Percentiles rank a stretch among this genome's conserved stretches.
Evolutionary conservation across 352 stramenopile genomes (phyloP).

Genomic region (Pythium coloratum): DNA sequence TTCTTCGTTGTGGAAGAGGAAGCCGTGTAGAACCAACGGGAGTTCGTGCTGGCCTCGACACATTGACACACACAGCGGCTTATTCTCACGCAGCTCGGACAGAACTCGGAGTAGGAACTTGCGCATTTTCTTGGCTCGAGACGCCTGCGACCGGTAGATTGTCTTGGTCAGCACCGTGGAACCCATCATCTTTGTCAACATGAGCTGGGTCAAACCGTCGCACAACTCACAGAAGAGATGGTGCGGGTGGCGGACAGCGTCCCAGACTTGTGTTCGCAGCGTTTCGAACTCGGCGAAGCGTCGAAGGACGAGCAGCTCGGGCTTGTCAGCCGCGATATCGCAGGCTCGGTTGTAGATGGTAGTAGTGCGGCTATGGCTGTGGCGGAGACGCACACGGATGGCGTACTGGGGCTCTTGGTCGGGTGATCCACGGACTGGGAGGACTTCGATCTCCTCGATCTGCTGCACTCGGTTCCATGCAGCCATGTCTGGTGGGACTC

Average conservation of each 20-base stretch:
- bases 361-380: slow-evolving; percentile 10
- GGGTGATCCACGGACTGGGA: background rate
- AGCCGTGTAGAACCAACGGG: slow-evolving; percentile 12
- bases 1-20: too few relatives aligned
- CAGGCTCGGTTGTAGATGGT: slow-evolving; percentile 6
- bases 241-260: slow-evolving; percentile 30
- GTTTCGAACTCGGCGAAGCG: slow-evolving; percentile 51
- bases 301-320: slow-evolving; percentile 54
- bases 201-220: slow-evolving; percentile 26
- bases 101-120: slow-evolving; percentile 12
- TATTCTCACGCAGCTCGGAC: slow-evolving; percentile 6
- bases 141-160: slow-evolving; percentile 4
- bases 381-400: slow-evolving; percentile 5
- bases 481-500: slow-evolving; percentile 5
- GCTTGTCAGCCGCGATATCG: background rate
- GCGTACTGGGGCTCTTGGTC: background rate
- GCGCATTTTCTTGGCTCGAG: slow-evolving; percentile 18
- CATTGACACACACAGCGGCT: background rate
- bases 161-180: slow-evolving; percentile 1
- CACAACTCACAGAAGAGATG: slow-evolving; percentile 56
- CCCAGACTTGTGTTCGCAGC: slow-evolving; percentile 45
- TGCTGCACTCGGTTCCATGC: slow-evolving; percentile 14
- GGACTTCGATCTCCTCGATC: slow-evolving; percentile 5
- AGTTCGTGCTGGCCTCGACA: slow-evolving; percentile 13
- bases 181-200: slow-evolving; percentile 7